These are phyloP conservation scores for Hordeum marinum DNA, from an alignment of 176 grass and related monocot genomes.

Conservation along the genomic window DNA sequence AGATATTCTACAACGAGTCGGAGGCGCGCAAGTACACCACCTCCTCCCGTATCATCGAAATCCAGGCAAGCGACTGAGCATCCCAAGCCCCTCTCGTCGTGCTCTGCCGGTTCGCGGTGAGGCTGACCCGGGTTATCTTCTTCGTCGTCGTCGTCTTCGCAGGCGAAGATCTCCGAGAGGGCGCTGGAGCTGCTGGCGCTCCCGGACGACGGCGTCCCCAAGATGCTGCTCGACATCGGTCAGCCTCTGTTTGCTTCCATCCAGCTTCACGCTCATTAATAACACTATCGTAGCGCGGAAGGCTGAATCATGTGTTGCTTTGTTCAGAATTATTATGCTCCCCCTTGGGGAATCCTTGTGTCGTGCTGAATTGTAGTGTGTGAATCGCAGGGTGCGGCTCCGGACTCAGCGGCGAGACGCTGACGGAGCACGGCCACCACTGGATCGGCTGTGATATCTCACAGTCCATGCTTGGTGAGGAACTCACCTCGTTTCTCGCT, in stretches of 20 bases:
- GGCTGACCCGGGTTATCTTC: background rate
- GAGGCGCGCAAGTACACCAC: conserved; percentile 98
- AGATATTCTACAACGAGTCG: conserved; percentile 92
- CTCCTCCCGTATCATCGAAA: conserved; percentile 96
- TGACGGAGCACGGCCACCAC: conserved; percentile 78
- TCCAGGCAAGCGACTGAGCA: too few species aligned
- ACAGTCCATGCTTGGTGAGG: conserved; percentile 81
- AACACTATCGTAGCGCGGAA: too few species aligned
- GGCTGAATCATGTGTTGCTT: background rate
- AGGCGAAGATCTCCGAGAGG: conserved; percentile 94
- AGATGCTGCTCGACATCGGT: conserved; percentile 94
- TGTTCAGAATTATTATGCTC: background rate
- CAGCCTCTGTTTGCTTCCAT: background rate
- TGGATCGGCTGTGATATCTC: conserved; percentile 99
- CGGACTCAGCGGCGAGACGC: conserved; percentile 83
- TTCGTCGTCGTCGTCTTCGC: background rate
- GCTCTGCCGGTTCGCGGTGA: background rate
- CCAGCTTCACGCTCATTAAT: too few species aligned
- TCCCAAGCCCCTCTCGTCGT: background rate
- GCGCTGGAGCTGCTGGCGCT: conserved; percentile 81
- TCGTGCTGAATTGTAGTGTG: background rate
- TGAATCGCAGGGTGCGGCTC: conserved; percentile 64
- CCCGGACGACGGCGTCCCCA: conserved; percentile 69
- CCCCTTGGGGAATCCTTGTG: background rate
- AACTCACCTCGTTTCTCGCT: background rate